phyloP scores from a whole-genome alignment of 306 rosid species.

The Cucurbita argyrosperma region DNA sequence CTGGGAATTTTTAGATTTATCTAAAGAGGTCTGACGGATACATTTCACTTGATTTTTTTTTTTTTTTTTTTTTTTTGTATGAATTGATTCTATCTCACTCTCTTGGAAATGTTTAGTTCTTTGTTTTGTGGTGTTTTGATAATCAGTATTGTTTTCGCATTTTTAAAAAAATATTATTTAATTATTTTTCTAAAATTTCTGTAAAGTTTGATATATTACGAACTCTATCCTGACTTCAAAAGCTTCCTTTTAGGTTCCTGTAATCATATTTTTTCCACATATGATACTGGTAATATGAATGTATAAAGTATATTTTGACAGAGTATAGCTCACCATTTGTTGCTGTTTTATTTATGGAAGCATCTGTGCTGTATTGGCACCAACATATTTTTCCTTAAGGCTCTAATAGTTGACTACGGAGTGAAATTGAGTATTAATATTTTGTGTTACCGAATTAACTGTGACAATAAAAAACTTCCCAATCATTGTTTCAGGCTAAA shows the following conservation, averaged over 20 bases:
- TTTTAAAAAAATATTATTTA: too few species aligned
- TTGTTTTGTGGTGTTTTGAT: neutral
- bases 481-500: constrained; percentile 52
- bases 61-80: neutral
- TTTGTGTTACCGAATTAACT: constrained; percentile 7
- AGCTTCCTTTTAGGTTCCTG: neutral
- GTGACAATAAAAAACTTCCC: constrained; percentile 8
- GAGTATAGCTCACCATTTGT: neutral
- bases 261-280: neutral
- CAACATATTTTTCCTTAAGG: neutral
- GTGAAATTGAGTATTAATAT: neutral
- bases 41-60: neutral
- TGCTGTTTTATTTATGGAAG: neutral
- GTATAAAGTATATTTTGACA: neutral
- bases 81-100: neutral
- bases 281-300: neutral
- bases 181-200: too few species aligned
- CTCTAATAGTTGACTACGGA: neutral
- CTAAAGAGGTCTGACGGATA: neutral
- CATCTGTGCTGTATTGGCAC: neutral
- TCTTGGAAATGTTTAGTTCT: neutral
- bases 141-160: neutral
- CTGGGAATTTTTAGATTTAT: neutral
- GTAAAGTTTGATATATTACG: neutral
- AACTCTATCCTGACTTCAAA: neutral